Base-by-base conservation (phyloP, 352 stramenopile genomes). In the Nothophytophthora sp. region DNA sequence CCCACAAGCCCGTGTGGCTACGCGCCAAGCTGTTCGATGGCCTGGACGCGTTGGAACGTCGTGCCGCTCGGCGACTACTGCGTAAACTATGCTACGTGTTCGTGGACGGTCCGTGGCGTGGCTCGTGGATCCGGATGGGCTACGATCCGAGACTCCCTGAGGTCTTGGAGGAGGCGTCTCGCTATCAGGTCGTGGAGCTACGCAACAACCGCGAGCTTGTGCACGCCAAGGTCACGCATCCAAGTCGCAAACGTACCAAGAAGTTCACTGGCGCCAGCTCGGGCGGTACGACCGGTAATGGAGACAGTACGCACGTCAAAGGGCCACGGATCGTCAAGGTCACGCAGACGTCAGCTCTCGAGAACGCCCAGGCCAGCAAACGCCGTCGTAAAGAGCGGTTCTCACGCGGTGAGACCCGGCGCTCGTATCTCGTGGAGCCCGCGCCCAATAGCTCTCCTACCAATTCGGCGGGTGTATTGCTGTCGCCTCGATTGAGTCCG, bases 21-120 rank as follows among this genome's bases (percentile, higher is more conserved):
- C 81, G 83, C 1, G 71, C 76, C 2, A 84, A 81, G 55, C 46
- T 93, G 18, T 90, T 93, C 44, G 63, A 78, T 20, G 78, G 72
- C 7, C 62, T 92, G 9, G 67, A 86, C 24, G 67, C 75, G 18
- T 47, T 83, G 29, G 81, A 93, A 50, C 63, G 75, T 5, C 76
- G 83, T 44, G 79, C 77, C 1, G 83, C 83, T 18, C 49, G 78
- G 12, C 71, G 80, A 0, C 57, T 93, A 3, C 48, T 91, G 24
- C 70, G 78, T 5, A 81, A 83, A 39, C 55, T 93, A 42, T 93
- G 83, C 65, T 93, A 93, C 44, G 82, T 93, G 27, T 91, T 92
- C 60, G 74, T 91, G 5, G 82, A 91, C 45, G 83, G 83, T 3
- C 83, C 83, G 15, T 93, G 83, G 83, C 75, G 83, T 43, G 78